Conservation (phyloP, 192 early-diverging fungal genomes). For the Podila horticola region DNA sequence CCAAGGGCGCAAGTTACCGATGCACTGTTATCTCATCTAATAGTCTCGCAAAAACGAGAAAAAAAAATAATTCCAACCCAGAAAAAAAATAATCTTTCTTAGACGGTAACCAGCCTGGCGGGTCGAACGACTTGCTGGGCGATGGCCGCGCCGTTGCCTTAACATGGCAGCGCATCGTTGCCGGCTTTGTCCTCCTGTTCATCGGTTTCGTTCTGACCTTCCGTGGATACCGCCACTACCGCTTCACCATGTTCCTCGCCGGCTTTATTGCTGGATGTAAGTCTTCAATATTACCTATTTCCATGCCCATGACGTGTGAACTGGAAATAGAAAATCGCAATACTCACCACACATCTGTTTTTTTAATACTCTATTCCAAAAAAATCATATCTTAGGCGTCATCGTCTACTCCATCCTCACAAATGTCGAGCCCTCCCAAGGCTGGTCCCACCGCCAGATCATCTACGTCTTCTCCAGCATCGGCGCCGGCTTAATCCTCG, state of each 20-base stretch:
- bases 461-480: conserved; percentile 44
- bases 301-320: too few relatives aligned
- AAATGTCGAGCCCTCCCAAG: conserved; percentile 14
- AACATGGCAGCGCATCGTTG: conserved; percentile 40
- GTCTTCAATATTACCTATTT: neutral
- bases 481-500: conserved; percentile 21
- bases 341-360: too few relatives aligned
- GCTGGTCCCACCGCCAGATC: conserved; percentile 27
- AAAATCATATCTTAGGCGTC: neutral
- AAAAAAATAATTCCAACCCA: neutral
- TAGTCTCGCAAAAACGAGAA: neutral
- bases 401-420: conserved; percentile 37
- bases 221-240: conserved; percentile 38
- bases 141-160: conserved; percentile 1
- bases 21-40: neutral
- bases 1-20: too few relatives aligned
- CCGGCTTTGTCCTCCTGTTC: conserved; percentile 16
- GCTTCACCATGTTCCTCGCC: conserved; percentile 39
- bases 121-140: neutral
- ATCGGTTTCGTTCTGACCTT: conserved; percentile 26
- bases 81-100: neutral
- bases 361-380: too few relatives aligned
- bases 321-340: too few relatives aligned
- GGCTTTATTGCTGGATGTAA: conserved; percentile 33
- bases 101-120: neutral